A percentile compares a stretch with the other conserved stretches of the same genome.
phyloP scores from a whole-genome alignment of 495 filamentous ascomycete species.

The Oleoguttula mirabilis region DNA sequence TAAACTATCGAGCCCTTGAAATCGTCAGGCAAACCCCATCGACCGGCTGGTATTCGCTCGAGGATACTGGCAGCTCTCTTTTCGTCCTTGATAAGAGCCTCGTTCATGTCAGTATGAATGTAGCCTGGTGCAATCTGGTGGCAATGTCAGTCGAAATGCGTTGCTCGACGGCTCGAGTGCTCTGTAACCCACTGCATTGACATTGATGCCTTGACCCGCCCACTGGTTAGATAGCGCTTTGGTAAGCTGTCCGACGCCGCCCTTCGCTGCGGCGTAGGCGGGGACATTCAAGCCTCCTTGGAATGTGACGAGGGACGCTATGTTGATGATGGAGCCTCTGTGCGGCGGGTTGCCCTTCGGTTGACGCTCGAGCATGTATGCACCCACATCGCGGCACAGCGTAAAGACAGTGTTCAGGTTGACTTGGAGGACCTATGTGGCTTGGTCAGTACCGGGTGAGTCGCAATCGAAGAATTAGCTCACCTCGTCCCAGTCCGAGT shows the following conservation, averaged over 20 bases:
- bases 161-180: not conserved
- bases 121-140: conserved; percentile 45
- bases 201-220: conserved; percentile 53
- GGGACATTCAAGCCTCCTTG: conserved; percentile 84
- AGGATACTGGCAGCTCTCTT: conserved; percentile 58
- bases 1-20: conserved; percentile 76
- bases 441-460: conserved; percentile 1
- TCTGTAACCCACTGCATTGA: conserved; percentile 22
- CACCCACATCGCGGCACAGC: conserved; percentile 68
- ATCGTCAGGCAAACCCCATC: conserved; percentile 79
- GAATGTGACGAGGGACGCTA: conserved; percentile 73
- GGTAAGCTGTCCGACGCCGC: conserved; percentile 72
- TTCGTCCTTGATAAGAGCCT: conserved; percentile 59
- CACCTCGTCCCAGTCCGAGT: conserved; percentile 71
- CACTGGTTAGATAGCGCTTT: conserved; percentile 82
- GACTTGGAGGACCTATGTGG: conserved; percentile 58
- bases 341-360: conserved; percentile 41
- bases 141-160: not conserved
- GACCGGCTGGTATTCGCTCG: conserved; percentile 68
- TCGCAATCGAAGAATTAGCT: conserved; percentile 7
- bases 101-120: conserved; percentile 86
- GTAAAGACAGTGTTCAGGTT: conserved; percentile 79
- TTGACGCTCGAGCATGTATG: conserved; percentile 56
- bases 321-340: conserved; percentile 70
- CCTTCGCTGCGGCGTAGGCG: conserved; percentile 80